Evolutionary conservation across 1,284 basidiomycete genomes (phyloP).

Genomic region (Trametes sp.): DNA sequence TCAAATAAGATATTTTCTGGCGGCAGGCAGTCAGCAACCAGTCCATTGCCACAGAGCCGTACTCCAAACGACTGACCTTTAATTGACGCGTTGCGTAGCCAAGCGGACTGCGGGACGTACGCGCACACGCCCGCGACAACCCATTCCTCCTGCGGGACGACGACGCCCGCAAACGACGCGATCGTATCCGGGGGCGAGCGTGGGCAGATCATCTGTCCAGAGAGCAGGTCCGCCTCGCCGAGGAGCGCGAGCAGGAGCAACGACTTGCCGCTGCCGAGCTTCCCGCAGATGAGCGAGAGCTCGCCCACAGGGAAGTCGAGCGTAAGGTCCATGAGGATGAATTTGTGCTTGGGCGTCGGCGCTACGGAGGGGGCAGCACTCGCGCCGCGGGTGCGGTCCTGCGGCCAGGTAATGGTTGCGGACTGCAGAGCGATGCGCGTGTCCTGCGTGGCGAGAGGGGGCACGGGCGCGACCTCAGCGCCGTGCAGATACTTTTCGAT

Average conservation of each 20-base stretch:
- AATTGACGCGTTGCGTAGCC: slow-evolving; percentile 93
- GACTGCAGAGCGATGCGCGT: slow-evolving; percentile 77
- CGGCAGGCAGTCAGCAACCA: neutral
- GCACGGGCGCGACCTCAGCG: slow-evolving; percentile 71
- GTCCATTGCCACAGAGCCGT: neutral
- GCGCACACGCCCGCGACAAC: slow-evolving; percentile 80
- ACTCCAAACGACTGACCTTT: slow-evolving; percentile 56
- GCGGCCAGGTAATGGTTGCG: slow-evolving; percentile 91
- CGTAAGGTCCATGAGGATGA: slow-evolving; percentile 82
- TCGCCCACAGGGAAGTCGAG: slow-evolving; percentile 82
- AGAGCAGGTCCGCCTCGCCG: slow-evolving; percentile 88
- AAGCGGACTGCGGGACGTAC: slow-evolving; percentile 92
- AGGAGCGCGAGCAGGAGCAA: slow-evolving; percentile 84
- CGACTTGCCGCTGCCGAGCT: slow-evolving; percentile 85
- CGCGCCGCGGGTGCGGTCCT: slow-evolving; percentile 60
- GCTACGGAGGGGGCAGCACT: slow-evolving; percentile 65
- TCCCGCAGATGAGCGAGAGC: slow-evolving; percentile 85
- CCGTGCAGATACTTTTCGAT: slow-evolving; percentile 89
- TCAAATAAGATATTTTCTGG: slow-evolving; percentile 93
- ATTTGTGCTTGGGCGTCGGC: slow-evolving; percentile 79
- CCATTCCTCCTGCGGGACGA: slow-evolving; percentile 69
- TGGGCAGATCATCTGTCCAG: slow-evolving; percentile 83
- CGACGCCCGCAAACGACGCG: slow-evolving; percentile 57
- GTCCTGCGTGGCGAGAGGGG: slow-evolving; percentile 62
- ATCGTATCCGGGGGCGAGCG: slow-evolving; percentile 85